phyloP scores from a whole-genome alignment of 1,284 basidiomycete species.

The Blastosporella zonata region DNA sequence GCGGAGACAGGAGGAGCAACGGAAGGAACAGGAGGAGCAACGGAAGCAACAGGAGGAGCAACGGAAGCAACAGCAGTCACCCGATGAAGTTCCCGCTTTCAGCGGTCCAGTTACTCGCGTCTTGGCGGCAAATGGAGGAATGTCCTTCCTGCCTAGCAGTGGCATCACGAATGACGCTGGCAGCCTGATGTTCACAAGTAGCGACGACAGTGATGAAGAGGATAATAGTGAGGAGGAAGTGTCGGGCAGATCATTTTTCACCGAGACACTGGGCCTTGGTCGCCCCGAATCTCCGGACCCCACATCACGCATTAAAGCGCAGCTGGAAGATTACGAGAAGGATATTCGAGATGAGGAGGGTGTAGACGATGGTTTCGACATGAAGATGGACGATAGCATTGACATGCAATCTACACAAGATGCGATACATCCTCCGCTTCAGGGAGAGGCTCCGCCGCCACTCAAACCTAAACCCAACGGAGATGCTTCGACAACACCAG shows the following conservation, averaged over 20 bases:
- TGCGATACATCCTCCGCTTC: constrained; percentile 20
- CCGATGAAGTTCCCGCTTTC: constrained; percentile 23
- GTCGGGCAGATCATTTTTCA: constrained; percentile 43
- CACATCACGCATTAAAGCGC: constrained; percentile 54
- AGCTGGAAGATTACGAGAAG: constrained; percentile 59
- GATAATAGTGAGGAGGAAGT: constrained; percentile 48
- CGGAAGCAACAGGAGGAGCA: constrained; percentile 34
- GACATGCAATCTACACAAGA: constrained; percentile 22
- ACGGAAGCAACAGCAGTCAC: constrained; percentile 26
- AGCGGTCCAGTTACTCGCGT: constrained; percentile 39
- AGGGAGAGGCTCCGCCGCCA: constrained; percentile 47
- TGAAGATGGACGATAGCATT: constrained; percentile 23
- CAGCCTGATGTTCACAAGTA: constrained; percentile 52
- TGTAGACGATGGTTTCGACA: constrained; percentile 30
- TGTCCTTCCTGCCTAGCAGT: constrained; percentile 53
- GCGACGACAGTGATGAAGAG: constrained; percentile 53
- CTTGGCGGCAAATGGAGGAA: constrained; percentile 49
- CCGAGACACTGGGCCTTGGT: constrained; percentile 42
- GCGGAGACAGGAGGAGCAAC: constrained; percentile 50
- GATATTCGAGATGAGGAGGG: constrained; percentile 32
- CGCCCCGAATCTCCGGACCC: constrained; percentile 43
- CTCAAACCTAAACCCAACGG: constrained; percentile 45
- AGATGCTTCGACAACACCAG: constrained; percentile 34
- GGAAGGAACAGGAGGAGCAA: too few species aligned
- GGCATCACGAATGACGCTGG: constrained; percentile 47